phyloP scores from a whole-genome alignment of 2,329 filamentous ascomycete species.

The Rhynchosporium graminicola region DNA sequence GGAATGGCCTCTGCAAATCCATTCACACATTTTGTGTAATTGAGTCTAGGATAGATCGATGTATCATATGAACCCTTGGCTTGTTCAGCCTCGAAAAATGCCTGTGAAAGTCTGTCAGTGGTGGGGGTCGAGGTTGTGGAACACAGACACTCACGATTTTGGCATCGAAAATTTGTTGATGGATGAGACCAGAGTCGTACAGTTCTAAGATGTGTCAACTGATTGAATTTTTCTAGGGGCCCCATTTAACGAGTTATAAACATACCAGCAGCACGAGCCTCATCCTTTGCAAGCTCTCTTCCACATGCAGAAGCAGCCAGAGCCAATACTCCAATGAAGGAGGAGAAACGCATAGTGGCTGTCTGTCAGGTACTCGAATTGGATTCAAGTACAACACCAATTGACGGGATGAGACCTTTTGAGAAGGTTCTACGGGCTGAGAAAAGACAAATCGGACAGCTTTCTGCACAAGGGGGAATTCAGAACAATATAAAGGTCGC shows the following conservation, averaged over 20 bases:
- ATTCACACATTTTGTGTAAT: constrained; percentile 45
- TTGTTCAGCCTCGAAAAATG: constrained; percentile 39
- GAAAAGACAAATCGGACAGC: not conserved
- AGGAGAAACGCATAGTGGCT: constrained; percentile 17
- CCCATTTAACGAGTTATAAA: not conserved
- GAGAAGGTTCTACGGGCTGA: constrained; percentile 11
- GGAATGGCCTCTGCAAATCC: constrained; percentile 48
- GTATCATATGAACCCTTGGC: constrained; percentile 42
- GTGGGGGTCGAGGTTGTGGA: not conserved
- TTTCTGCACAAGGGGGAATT: constrained; percentile 4
- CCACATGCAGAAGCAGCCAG: constrained; percentile 1
- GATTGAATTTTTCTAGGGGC: not conserved
- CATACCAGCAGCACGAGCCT: constrained; percentile 18
- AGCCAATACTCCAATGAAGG: constrained; percentile 11
- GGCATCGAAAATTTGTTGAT: constrained; percentile 19
- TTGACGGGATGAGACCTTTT: not conserved
- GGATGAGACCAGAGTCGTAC: constrained; percentile 22
- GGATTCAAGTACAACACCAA: constrained; percentile 2
- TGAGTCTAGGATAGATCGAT: constrained; percentile 43
- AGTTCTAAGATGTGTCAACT: constrained; percentile 11
- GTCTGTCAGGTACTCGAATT: not conserved
- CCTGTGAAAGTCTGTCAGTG: constrained; percentile 8
- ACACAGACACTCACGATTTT: constrained; percentile 18
- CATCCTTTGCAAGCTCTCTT: constrained; percentile 14
- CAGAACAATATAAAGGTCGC: constrained; percentile 4